phyloP scores from a whole-genome alignment of 768 basidiomycete genomes.

The Tricholoma flavovirens region DNA sequence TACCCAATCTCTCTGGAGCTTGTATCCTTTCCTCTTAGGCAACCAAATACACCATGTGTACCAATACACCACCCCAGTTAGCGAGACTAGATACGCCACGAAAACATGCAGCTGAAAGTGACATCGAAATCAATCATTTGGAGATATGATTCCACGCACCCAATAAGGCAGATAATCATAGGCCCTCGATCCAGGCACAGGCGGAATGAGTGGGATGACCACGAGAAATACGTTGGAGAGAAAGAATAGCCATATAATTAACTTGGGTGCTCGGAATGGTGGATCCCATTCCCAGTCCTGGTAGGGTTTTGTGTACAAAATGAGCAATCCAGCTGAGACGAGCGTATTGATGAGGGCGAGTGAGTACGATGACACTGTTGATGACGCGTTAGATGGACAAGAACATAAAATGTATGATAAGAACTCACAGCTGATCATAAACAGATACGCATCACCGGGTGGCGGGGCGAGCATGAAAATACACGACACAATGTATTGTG shows the following conservation, averaged over 20 bases:
- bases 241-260: slow-evolving; percentile 48
- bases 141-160: slow-evolving; percentile 39
- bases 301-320: slow-evolving; percentile 47
- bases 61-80: slow-evolving; percentile 54
- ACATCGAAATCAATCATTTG: neutral
- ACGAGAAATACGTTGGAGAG: slow-evolving; percentile 61
- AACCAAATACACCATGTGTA: slow-evolving; percentile 45
- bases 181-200: slow-evolving; percentile 39
- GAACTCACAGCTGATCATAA: slow-evolving; percentile 56
- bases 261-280: slow-evolving; percentile 53
- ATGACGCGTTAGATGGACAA: neutral
- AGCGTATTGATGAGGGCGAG: slow-evolving; percentile 51
- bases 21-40: slow-evolving; percentile 43
- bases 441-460: slow-evolving; percentile 70
- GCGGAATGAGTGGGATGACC: slow-evolving; percentile 60
- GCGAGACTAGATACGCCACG: slow-evolving; percentile 40
- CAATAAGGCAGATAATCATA: slow-evolving; percentile 65
- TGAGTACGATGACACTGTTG: slow-evolving; percentile 53
- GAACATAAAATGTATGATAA: neutral
- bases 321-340: slow-evolving; percentile 55
- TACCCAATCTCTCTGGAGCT: slow-evolving; percentile 40
- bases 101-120: slow-evolving; percentile 40
- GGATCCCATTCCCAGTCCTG: slow-evolving; percentile 52
- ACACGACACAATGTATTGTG: slow-evolving; percentile 57
- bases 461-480: slow-evolving; percentile 51